Percentiles rank a stretch among this genome's conserved stretches.
These are phyloP conservation scores for Leucoagaricus sp. DNA, from an alignment of 1,284 basidiomycete genomes.

Conservation along the genomic window DNA sequence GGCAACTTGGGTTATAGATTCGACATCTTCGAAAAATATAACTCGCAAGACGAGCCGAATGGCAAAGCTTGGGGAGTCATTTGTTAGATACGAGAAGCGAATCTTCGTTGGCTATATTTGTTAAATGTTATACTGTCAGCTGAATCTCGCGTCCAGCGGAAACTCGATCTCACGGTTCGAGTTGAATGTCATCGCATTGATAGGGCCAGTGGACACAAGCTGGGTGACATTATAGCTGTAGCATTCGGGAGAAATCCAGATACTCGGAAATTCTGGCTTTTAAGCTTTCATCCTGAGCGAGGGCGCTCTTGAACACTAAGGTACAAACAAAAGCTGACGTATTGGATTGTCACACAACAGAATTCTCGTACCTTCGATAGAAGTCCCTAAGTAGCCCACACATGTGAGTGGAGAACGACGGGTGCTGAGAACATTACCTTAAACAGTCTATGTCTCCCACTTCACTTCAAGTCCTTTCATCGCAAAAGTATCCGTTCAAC, in stretches of 20 bases:
- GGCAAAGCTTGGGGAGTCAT: not conserved
- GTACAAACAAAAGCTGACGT: not conserved
- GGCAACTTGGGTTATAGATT: conserved; percentile 14
- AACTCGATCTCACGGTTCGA: not conserved
- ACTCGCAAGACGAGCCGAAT: not conserved
- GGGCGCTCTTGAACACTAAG: no score
- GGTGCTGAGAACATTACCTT: no score
- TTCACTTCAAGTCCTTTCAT: no score
- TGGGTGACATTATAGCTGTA: not conserved
- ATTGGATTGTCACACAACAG: no score
- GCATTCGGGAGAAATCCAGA: no score
- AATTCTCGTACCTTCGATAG: no score
- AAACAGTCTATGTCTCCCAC: not conserved
- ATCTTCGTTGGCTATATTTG: not conserved
- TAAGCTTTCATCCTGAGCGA: no score
- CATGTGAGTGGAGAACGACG: no score
- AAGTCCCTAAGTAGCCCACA: no score
- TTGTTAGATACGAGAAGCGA: not conserved
- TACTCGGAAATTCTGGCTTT: no score
- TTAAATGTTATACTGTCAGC: not conserved
- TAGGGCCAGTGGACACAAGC: not conserved
- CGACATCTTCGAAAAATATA: conserved; percentile 12
- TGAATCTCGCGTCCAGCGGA: not conserved
- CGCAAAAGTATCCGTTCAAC: not conserved
- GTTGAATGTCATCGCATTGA: not conserved